Evolutionary conservation across 108 stramenopile genomes (phyloP), one percentile per base, ranked within the genome.

Genomic region (Cyclotella sp.): DNA sequence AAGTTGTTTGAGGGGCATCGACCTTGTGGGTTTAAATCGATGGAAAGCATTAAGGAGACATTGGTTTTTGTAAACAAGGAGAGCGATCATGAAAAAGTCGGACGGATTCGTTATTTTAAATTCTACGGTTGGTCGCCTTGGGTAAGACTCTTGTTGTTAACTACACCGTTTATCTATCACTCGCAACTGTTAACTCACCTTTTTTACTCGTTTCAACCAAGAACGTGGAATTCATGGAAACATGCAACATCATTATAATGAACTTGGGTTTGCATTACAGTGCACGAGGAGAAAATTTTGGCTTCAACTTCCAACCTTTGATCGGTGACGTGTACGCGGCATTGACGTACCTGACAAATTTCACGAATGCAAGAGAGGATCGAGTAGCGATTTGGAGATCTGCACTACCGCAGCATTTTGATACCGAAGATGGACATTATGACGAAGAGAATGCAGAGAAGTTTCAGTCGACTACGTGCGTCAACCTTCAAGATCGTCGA

Each of bases 121-220:
- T 40, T 52, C 18, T 73, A 73, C n/a, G 73, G 73, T 15, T 73
- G 73, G 73, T 63, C 73, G 0, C 73, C 73, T 28, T 73, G 73
- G 62, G 59, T 21, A 26, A 24, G 22, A 24, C 24, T 55, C 8
- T 3, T n/a, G 3, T 49, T 3, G 6, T n/a, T n/a, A n/a, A n/a
- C 2, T 9, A 49, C 3, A n/a, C n/a, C 47, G 3, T n/a, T 49
- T 49, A 12, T 13, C 44, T 45, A 45, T 12, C 44, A n/a, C n/a
- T n/a, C n/a, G n/a, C n/a, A n/a, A n/a, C n/a, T n/a, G n/a, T 45
- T 49, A 3, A n/a, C 47, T 49, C 55, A 55, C 24, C 7, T 8
- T 55, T 21, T 4, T 19, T 19, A 7, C 24, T 12, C 19, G 1
- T 22, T 22, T 55, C 2, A 12, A 24, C 55, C 12, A 26, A 26